Conservation (phyloP, 164 flowering plant species). For the Euptelea pleiosperma region DNA sequence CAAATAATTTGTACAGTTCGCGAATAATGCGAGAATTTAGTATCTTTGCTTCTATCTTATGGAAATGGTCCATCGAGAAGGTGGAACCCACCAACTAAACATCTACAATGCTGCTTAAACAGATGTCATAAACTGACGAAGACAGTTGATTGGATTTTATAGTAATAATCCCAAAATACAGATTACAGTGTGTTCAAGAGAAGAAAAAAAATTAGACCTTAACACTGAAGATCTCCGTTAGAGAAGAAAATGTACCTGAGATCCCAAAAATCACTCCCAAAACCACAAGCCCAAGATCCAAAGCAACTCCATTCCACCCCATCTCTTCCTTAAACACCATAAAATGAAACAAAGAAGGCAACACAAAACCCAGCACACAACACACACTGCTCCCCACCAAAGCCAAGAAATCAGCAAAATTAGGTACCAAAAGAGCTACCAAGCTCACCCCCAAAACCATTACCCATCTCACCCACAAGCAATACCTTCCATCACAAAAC, state of each 20-base stretch:
- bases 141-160: no score
- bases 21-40: no score
- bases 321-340: slow-evolving; percentile 57
- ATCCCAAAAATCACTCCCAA: slow-evolving; percentile 53
- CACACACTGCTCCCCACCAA: slow-evolving; percentile 83
- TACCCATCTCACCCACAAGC: slow-evolving; percentile 70
- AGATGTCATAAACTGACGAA: no score
- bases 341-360: slow-evolving; percentile 79
- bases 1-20: no score
- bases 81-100: no score
- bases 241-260: slow-evolving; percentile 57
- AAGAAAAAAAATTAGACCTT: no score
- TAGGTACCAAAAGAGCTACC: slow-evolving; percentile 76
- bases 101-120: no score
- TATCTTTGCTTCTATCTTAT: no score
- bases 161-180: no score
- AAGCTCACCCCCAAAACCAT: slow-evolving; percentile 59
- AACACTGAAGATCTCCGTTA: slow-evolving; percentile 43
- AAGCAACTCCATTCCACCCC: slow-evolving; percentile 25
- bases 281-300: slow-evolving; percentile 42
- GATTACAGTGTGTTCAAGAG: no score
- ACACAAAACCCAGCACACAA: slow-evolving; percentile 61
- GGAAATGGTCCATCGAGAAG: no score
- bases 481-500: slow-evolving; percentile 45
- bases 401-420: slow-evolving; percentile 87